A percentile compares a stretch with the other conserved stretches of the same genome.
Evolutionary conservation across 176 grass and related monocot species (phyloP).

Genomic region (Rhynchospora pubera): DNA sequence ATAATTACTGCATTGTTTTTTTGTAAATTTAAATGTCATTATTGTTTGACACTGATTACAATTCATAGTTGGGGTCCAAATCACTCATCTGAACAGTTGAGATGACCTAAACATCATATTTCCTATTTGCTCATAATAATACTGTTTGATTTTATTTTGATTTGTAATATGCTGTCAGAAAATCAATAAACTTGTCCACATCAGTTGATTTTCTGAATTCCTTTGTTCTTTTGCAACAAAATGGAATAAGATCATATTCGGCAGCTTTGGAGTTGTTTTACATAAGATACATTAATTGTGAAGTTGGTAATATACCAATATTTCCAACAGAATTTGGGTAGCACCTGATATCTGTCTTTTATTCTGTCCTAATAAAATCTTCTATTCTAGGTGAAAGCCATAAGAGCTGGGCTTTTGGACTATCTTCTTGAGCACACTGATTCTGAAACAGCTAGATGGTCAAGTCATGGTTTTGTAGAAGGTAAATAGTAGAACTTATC

Average conservation of each 20-base stretch:
- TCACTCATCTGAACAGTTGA: not conserved
- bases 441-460: not conserved
- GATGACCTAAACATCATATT: not conserved
- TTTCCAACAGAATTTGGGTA: too few relatives aligned
- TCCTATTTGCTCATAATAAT: not conserved
- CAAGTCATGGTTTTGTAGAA: not conserved
- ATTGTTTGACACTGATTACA: not conserved
- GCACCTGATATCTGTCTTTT: not conserved
- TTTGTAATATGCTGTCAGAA: not conserved
- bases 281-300: too few relatives aligned
- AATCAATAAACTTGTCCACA: not conserved
- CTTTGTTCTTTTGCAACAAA: too few relatives aligned
- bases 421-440: conserved; percentile 14
- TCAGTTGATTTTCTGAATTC: conserved; percentile 1
- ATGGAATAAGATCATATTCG: not conserved
- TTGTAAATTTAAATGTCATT: not conserved
- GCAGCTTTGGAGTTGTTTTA: conserved; percentile 2
- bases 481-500: not conserved
- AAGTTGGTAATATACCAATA: too few relatives aligned
- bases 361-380: not conserved
- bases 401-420: conserved; percentile 12
- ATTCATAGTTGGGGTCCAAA: conserved; percentile 3
- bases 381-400: conserved; percentile 4
- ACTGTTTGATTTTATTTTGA: conserved; percentile 6
- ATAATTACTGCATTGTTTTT: not conserved